These are phyloP conservation scores for Lentinula edodes DNA, from an alignment of 768 basidiomycete species.

Conservation along the genomic window DNA sequence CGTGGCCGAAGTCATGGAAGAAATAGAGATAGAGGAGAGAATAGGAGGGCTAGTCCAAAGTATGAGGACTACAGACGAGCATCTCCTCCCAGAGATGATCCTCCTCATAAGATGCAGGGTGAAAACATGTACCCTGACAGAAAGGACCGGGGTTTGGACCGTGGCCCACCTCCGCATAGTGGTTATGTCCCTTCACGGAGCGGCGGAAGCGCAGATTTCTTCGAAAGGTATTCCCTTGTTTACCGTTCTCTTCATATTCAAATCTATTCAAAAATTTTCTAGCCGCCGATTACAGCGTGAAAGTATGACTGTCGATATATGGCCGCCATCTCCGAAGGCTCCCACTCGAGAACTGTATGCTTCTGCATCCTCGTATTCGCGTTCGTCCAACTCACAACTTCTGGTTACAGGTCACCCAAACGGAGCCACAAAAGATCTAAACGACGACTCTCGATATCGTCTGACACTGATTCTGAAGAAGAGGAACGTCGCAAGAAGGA, in stretches of 20 bases:
- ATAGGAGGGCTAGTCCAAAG: slow-evolving; percentile 46
- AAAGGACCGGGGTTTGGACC: slow-evolving; percentile 14
- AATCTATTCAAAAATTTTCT: slow-evolving; percentile 6
- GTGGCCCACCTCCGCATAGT: slow-evolving; percentile 21
- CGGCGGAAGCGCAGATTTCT: slow-evolving; percentile 43
- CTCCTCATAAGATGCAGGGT: slow-evolving; percentile 39
- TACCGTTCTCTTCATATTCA: background rate
- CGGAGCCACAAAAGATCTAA: slow-evolving; percentile 55
- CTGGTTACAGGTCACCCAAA: slow-evolving; percentile 45
- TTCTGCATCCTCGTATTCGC: background rate
- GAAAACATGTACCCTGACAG: slow-evolving; percentile 55
- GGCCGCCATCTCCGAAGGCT: slow-evolving; percentile 78
- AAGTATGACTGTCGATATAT: slow-evolving; percentile 51
- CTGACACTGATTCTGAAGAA: slow-evolving; percentile 44
- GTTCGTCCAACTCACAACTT: slow-evolving; percentile 1
- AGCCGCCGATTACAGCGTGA: slow-evolving; percentile 73
- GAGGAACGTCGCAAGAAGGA: slow-evolving; percentile 53
- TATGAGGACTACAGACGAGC: slow-evolving; percentile 55
- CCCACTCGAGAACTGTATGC: slow-evolving; percentile 55
- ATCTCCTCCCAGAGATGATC: slow-evolving; percentile 27
- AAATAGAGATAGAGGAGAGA: slow-evolving; percentile 17
- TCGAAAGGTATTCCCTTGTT: slow-evolving; percentile 57
- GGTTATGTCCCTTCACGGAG: slow-evolving; percentile 30
- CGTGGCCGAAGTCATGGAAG: slow-evolving; percentile 18
- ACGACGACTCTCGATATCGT: slow-evolving; percentile 48